These are phyloP conservation scores for Pseudotsuga menziesii DNA, from an alignment of 75 land plant genomes.

Conservation along the genomic window DNA sequence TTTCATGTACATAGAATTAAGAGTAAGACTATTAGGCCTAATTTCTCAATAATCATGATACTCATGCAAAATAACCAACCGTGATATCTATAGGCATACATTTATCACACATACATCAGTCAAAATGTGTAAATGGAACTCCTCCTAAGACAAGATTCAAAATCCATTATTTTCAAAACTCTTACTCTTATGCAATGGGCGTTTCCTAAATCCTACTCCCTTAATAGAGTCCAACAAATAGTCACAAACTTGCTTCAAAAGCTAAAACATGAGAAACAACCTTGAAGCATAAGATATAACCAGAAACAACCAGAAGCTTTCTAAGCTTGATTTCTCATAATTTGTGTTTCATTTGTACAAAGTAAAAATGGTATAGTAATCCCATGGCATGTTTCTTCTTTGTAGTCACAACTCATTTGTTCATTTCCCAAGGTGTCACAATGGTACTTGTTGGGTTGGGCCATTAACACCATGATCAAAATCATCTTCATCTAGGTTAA, in stretches of 20 bases:
- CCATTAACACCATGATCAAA: not conserved
- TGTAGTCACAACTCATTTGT: too few species aligned
- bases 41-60: not conserved
- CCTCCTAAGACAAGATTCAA: not conserved
- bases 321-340: not conserved
- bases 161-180: not conserved
- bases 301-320: constrained; percentile 1
- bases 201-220: not conserved
- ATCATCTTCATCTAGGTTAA: constrained; percentile 5
- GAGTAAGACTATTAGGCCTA: not conserved
- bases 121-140: constrained; percentile 1
- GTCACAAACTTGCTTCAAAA: not conserved
- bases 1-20: not conserved
- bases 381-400: not conserved
- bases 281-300: constrained; percentile 10
- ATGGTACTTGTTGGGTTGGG: not conserved
- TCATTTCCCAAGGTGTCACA: too few species aligned
- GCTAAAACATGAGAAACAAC: not conserved
- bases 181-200: not conserved
- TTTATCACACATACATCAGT: not conserved
- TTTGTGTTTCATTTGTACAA: not conserved
- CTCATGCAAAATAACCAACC: not conserved
- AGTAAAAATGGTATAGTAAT: not conserved
- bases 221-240: not conserved
- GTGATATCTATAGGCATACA: not conserved